These are phyloP conservation scores for Narthecium ossifragum DNA, from an alignment of 106 monocot species.

Conservation along the genomic window DNA sequence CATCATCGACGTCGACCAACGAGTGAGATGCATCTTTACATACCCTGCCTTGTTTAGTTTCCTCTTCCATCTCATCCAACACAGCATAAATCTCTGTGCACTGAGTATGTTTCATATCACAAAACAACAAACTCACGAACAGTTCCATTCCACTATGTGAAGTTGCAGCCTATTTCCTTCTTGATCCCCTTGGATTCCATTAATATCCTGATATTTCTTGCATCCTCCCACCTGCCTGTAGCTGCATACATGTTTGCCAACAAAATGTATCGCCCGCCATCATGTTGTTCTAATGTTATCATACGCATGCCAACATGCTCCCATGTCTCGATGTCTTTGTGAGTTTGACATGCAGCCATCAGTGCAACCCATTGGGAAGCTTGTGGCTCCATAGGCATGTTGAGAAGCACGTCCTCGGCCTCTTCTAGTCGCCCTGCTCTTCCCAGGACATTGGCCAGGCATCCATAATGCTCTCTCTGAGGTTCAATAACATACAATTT, in stretches of 20 bases:
- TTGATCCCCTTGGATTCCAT: slow-evolving; percentile 45
- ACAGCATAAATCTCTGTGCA: slow-evolving; percentile 6
- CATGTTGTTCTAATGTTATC: slow-evolving; percentile 38
- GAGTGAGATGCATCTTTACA: slow-evolving; percentile 2
- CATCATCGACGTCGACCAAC: slow-evolving; percentile 18
- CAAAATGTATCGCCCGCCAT: slow-evolving; percentile 44
- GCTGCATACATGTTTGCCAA: slow-evolving; percentile 41
- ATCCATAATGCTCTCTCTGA: slow-evolving; percentile 65
- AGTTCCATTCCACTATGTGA: slow-evolving; percentile 21
- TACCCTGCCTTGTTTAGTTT: slow-evolving; percentile 2
- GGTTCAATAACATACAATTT: slow-evolving; percentile 25
- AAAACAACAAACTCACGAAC: slow-evolving; percentile 24
- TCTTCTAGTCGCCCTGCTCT: too few species aligned
- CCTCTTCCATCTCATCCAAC: slow-evolving; percentile 9
- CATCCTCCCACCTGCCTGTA: slow-evolving; percentile 39
- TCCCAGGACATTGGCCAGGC: too few species aligned
- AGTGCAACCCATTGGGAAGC: slow-evolving; percentile 67
- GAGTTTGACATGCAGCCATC: slow-evolving; percentile 44
- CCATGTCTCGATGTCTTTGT: slow-evolving; percentile 22
- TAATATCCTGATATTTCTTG: slow-evolving; percentile 22
- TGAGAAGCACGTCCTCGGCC: slow-evolving; percentile 49
- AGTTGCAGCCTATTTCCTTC: slow-evolving; percentile 50
- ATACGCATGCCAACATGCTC: slow-evolving; percentile 34
- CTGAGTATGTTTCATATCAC: slow-evolving; percentile 10
- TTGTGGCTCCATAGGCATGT: slow-evolving; percentile 62